These are phyloP conservation scores for Trichoderma asperelloides DNA, from an alignment of 495 filamentous ascomycete genomes.

Conservation along the genomic window DNA sequence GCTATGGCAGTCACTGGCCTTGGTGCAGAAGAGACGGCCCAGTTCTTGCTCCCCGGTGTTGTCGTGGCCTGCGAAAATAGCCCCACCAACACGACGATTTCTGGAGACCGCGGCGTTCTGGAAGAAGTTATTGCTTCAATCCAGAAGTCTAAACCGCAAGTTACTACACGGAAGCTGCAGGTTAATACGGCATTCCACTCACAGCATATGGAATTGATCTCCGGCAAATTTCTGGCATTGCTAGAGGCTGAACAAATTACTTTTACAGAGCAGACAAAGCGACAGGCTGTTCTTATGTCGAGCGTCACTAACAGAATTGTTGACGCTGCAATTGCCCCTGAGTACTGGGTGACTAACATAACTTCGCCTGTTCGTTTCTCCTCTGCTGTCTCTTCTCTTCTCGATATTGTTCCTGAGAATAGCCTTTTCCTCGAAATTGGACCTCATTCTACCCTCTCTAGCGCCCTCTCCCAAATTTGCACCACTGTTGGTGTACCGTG, in stretches of 20 bases:
- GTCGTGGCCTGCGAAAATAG: conserved; percentile 20
- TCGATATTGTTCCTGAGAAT: conserved; percentile 14
- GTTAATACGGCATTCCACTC: conserved; percentile 44
- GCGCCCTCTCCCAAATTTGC: conserved; percentile 5
- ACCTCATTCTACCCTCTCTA: conserved; percentile 33
- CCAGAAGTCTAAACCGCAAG: not conserved
- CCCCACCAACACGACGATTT: conserved; percentile 38
- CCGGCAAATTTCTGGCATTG: conserved; percentile 15
- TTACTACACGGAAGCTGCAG: conserved; percentile 18
- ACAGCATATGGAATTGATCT: conserved; percentile 27
- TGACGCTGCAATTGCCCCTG: conserved; percentile 20
- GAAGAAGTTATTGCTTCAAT: not conserved
- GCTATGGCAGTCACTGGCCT: conserved; percentile 28
- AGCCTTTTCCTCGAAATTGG: conserved; percentile 36
- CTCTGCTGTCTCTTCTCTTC: conserved; percentile 20
- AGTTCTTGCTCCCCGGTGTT: conserved; percentile 17
- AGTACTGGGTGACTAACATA: conserved; percentile 26
- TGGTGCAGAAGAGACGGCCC: conserved; percentile 14
- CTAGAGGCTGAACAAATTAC: not conserved
- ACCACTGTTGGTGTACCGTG: not conserved
- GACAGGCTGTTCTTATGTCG: conserved; percentile 16
- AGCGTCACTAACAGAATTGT: conserved; percentile 17
- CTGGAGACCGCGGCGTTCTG: conserved; percentile 28
- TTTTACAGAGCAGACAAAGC: not conserved
- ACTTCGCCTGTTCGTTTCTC: conserved; percentile 25